phyloP scores from a whole-genome alignment of 306 rosid species.

The Malus domestica region DNA sequence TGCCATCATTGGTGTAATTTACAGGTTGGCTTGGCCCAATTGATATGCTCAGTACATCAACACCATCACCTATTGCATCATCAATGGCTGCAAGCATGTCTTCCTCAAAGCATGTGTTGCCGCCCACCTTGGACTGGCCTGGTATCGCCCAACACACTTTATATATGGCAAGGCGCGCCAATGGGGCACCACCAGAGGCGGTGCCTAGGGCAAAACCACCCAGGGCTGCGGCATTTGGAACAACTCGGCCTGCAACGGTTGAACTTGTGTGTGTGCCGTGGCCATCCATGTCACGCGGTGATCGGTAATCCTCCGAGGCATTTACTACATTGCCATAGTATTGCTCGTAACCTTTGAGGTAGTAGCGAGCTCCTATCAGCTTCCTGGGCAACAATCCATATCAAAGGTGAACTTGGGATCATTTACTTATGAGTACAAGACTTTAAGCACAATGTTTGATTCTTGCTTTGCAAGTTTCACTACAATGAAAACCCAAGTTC shows the following conservation, averaged over 20 bases:
- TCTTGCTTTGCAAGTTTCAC: background rate
- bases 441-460: background rate
- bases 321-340: constrained; percentile 45
- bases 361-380: constrained; percentile 77
- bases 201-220: constrained; percentile 75
- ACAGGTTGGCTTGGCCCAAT: constrained; percentile 41
- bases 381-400: constrained; percentile 38
- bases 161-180: constrained; percentile 70
- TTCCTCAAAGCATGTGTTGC: constrained; percentile 59
- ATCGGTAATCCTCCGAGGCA: constrained; percentile 49
- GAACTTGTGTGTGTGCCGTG: constrained; percentile 92
- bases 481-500: background rate
- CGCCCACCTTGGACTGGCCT: constrained; percentile 40
- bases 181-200: constrained; percentile 74
- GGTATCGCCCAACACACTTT: constrained; percentile 93
- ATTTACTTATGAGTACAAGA: background rate
- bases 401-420: background rate
- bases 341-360: constrained; percentile 52
- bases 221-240: constrained; percentile 33
- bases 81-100: constrained; percentile 86
- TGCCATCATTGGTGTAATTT: constrained; percentile 44
- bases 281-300: constrained; percentile 83
- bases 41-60: constrained; percentile 62
- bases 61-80: constrained; percentile 84
- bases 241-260: constrained; percentile 60